Percentiles rank a stretch among this genome's conserved stretches.
Conservation (phyloP, 1,139 yeast genomes). For the Lodderomyces orthopsilosis region DNA sequence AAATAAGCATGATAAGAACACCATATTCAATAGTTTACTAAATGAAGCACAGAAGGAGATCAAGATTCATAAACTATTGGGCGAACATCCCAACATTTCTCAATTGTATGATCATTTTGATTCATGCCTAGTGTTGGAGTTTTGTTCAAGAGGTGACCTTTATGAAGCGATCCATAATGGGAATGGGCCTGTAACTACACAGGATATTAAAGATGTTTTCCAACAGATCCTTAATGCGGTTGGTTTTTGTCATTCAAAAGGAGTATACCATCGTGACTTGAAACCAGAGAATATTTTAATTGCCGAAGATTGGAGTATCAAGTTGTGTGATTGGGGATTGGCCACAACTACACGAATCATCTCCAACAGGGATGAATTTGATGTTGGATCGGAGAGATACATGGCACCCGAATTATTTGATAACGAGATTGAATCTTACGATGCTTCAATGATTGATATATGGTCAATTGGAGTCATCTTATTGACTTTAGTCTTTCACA, state of each 20-base stretch:
- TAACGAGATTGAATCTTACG: constrained; percentile 58
- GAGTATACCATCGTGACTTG: constrained; percentile 82
- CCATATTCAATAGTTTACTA: constrained; percentile 36
- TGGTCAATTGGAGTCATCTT: constrained; percentile 93
- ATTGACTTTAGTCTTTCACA: constrained; percentile 81
- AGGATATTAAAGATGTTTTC: constrained; percentile 72
- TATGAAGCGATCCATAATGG: constrained; percentile 89
- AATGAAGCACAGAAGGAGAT: constrained; percentile 81
- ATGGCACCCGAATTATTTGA: constrained; percentile 96
- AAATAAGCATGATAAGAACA: constrained; percentile 18
- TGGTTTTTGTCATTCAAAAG: constrained; percentile 68
- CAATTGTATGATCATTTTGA: constrained; percentile 73
- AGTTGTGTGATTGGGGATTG: constrained; percentile 89
- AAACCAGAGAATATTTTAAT: constrained; percentile 88
- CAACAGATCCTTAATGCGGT: constrained; percentile 76
- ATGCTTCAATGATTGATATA: constrained; percentile 83
- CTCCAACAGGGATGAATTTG: constrained; percentile 60
- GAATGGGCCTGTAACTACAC: constrained; percentile 74
- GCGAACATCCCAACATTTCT: constrained; percentile 63
- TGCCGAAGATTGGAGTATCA: constrained; percentile 74
- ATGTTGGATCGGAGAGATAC: constrained; percentile 90
- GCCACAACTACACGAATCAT: constrained; percentile 68
- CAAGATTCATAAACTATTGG: constrained; percentile 66
- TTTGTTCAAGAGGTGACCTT: constrained; percentile 87
- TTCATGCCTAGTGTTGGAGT: constrained; percentile 78